Base-by-base conservation (phyloP, 176 grass and related monocot species). In the Ampelocalamus luodianensis region DNA sequence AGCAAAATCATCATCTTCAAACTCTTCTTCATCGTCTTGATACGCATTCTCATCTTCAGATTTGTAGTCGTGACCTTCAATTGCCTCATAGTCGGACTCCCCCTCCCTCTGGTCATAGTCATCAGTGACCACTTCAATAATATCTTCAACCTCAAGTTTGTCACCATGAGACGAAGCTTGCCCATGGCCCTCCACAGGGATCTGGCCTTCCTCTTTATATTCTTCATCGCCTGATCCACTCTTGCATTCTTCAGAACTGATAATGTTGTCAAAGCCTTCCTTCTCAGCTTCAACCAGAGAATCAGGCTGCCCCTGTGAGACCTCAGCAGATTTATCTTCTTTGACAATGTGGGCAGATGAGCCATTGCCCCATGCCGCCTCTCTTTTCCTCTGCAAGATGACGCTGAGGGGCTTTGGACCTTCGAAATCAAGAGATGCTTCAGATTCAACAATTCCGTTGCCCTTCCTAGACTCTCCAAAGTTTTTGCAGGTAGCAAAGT, bases 351-450 rank as follows among this genome's bases (percentile, higher is more conserved):
- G 37, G 23, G 85, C 87, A 84, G 87, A 88, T 50, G 40, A 65
- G 38, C 76, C 76, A 63, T 84, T 88, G 68, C 68, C 65, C 13
- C 45, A 39, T 54, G 89, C 61, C 5, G 80, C 84, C 78, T 89
- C 80, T 86, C 90, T 85, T 87, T 99, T 99, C 88, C 84, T 91
- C 88, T 92, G 90, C 56, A 99, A 84, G 77, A 99, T 99, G 46
- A 90, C 66, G 8, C 91, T 99, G 13, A 99, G 86, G 12, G 92
- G 90, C 74, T 87, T 94, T 18, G 94, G 87, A 24, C 92, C 95
- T 72, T 95, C 92, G 32, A 95, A 96, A 88, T 90, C 86, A 56
- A 80, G 64, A 79, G 87, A 77, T 61, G 79, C 76, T 94, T 83
- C 82, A 65, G 87, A 74, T 64, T 83, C 74, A 45, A 85, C 78